Evolutionary conservation across 2,329 filamentous ascomycete genomes (phyloP).

Genomic region (Metarhizium guizhouense): DNA sequence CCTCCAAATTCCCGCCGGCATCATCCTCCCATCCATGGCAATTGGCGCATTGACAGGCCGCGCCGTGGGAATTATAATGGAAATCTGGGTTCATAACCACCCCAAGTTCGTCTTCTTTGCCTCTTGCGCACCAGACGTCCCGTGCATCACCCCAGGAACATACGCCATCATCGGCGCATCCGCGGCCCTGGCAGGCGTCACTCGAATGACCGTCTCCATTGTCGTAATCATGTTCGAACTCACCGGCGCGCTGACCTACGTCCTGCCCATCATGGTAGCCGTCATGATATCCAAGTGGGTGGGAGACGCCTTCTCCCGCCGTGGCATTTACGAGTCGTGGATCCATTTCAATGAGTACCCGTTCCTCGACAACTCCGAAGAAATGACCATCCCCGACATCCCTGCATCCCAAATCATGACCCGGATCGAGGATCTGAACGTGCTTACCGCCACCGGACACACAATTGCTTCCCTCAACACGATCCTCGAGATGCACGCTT

Average conservation of each 20-base stretch:
- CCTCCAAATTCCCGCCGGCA: constrained; percentile 86
- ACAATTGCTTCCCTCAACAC: constrained; percentile 67
- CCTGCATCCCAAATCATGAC: constrained; percentile 89
- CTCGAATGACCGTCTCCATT: constrained; percentile 94
- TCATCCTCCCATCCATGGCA: constrained; percentile 92
- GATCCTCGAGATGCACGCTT: constrained; percentile 64
- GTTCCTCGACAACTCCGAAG: constrained; percentile 83
- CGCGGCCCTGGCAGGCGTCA: constrained; percentile 87
- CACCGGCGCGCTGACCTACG: constrained; percentile 89
- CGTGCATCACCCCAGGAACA: constrained; percentile 86
- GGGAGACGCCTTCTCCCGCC: constrained; percentile 84
- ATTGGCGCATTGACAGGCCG: constrained; percentile 87
- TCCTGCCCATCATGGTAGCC: constrained; percentile 96
- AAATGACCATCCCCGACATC: constrained; percentile 74
- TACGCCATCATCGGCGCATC: constrained; percentile 96
- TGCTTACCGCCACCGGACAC: constrained; percentile 80
- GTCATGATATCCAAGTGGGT: constrained; percentile 99
- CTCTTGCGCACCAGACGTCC: constrained; percentile 74
- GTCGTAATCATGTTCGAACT: constrained; percentile 99
- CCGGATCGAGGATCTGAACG: constrained; percentile 77
- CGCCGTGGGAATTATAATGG: constrained; percentile 79
- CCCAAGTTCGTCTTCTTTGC: constrained; percentile 70
- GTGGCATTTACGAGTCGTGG: constrained; percentile 96
- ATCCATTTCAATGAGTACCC: constrained; percentile 95
- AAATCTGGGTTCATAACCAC: constrained; percentile 75